Evolutionary conservation across 257 asterid genomes (phyloP).

Genomic region (Schizonepeta tenuifolia): DNA sequence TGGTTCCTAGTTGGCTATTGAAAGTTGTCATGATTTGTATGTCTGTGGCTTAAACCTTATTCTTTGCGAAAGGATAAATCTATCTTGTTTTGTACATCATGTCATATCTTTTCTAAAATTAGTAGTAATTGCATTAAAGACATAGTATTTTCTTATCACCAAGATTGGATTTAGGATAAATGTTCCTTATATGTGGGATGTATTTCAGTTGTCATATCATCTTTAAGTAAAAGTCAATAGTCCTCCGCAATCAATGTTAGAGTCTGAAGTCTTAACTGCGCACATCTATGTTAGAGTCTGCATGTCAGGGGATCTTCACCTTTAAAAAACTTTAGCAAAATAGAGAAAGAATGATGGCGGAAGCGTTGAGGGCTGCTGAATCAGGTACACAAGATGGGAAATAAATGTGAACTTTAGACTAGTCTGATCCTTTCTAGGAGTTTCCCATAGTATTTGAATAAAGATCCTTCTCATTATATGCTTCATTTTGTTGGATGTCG

Average conservation of each 20-base stretch:
- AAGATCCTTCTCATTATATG: neutral
- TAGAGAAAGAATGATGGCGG: constrained; percentile 72
- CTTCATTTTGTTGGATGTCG: constrained; percentile 10
- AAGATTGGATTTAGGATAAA: neutral
- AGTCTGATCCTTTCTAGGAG: neutral
- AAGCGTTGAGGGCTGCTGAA: constrained; percentile 59
- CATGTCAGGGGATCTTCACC: neutral
- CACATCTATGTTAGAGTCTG: neutral
- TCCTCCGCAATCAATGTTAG: neutral
- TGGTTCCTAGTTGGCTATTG: constrained; percentile 1
- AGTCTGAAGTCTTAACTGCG: too few species aligned
- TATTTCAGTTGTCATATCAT: constrained; percentile 3
- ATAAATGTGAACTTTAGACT: constrained; percentile 28
- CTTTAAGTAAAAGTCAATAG: neutral
- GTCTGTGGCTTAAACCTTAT: neutral
- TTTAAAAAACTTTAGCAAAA: constrained; percentile 37
- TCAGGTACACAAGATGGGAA: constrained; percentile 49
- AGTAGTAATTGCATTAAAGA: neutral
- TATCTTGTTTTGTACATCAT: neutral
- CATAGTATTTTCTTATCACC: neutral
- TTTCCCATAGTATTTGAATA: neutral
- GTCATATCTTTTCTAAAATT: constrained; percentile 14
- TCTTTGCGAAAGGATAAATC: constrained; percentile 11
- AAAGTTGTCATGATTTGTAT: neutral
- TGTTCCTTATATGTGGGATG: neutral